These are phyloP conservation scores for Agaricus bisporus DNA, from an alignment of 768 basidiomycete genomes.

Conservation along the genomic window DNA sequence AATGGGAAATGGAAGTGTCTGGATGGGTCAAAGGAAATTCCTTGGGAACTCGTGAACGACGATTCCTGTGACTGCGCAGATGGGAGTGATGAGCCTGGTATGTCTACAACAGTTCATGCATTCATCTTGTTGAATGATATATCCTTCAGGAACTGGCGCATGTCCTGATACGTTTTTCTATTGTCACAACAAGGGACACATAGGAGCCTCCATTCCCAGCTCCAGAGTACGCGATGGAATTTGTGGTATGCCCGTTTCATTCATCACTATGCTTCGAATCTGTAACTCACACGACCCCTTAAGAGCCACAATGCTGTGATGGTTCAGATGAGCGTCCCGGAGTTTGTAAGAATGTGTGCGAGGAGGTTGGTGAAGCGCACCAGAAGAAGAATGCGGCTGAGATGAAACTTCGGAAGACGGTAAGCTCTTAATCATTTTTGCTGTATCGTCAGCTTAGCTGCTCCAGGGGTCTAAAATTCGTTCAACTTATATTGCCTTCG, in stretches of 20 bases:
- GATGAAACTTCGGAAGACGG: conserved; percentile 74
- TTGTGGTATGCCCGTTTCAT: conserved; percentile 58
- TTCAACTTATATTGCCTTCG: conserved; percentile 79
- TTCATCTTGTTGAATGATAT: neutral
- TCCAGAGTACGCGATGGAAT: conserved; percentile 89
- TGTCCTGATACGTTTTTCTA: conserved; percentile 74
- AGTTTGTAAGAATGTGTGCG: conserved; percentile 73
- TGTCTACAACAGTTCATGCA: conserved; percentile 7
- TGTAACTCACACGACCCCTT: conserved; percentile 12
- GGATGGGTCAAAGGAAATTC: conserved; percentile 72
- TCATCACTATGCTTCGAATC: neutral
- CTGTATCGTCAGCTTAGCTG: neutral
- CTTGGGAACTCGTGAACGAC: conserved; percentile 82
- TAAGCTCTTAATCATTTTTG: conserved; percentile 27
- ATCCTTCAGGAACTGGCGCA: conserved; percentile 67
- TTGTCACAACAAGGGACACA: conserved; percentile 84
- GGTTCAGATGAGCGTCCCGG: conserved; percentile 88
- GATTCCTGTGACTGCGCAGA: conserved; percentile 94
- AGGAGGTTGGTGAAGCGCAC: conserved; percentile 65
- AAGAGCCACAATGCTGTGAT: conserved; percentile 92
- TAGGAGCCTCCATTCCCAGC: conserved; percentile 71
- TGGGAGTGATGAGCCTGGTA: conserved; percentile 94
- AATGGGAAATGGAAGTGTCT: conserved; percentile 71
- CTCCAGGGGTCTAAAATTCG: conserved; percentile 87
- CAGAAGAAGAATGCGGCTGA: conserved; percentile 67